phyloP scores from a whole-genome alignment of 2,329 filamentous ascomycete species.

The Endothia cerciana region DNA sequence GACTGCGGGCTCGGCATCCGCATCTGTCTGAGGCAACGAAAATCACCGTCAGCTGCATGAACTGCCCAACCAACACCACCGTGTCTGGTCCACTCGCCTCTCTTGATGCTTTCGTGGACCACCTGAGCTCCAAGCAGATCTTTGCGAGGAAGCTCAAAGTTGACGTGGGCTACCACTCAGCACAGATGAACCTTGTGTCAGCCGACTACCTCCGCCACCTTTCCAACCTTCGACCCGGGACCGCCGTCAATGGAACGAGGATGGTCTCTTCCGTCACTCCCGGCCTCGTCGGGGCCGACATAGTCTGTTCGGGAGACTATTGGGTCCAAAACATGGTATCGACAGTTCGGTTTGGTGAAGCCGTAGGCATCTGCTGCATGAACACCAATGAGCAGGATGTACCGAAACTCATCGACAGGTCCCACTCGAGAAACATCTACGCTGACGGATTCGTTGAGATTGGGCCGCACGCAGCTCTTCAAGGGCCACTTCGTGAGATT shows the following conservation, averaged over 20 bases:
- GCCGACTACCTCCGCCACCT: too few species aligned
- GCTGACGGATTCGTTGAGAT: not conserved
- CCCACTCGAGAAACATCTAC: constrained; percentile 41
- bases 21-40: not conserved
- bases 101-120: not conserved
- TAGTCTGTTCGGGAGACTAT: constrained; percentile 48
- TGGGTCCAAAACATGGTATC: constrained; percentile 51
- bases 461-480: not conserved
- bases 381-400: not conserved
- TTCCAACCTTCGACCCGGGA: too few species aligned
- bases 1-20: not conserved
- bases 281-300: constrained; percentile 36
- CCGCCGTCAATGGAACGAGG: too few species aligned
- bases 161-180: constrained; percentile 57
- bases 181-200: constrained; percentile 52
- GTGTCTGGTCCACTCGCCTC: not conserved
- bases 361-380: not conserved
- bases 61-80: constrained; percentile 5
- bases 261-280: too few species aligned
- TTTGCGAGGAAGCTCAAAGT: constrained; percentile 54
- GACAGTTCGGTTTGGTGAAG: constrained; percentile 47
- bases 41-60: not conserved
- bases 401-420: constrained; percentile 28
- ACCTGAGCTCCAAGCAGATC: constrained; percentile 33
- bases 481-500: not conserved